Base-by-base conservation (phyloP, 2,329 filamentous ascomycete species). In the Periconia macrospinosa region DNA sequence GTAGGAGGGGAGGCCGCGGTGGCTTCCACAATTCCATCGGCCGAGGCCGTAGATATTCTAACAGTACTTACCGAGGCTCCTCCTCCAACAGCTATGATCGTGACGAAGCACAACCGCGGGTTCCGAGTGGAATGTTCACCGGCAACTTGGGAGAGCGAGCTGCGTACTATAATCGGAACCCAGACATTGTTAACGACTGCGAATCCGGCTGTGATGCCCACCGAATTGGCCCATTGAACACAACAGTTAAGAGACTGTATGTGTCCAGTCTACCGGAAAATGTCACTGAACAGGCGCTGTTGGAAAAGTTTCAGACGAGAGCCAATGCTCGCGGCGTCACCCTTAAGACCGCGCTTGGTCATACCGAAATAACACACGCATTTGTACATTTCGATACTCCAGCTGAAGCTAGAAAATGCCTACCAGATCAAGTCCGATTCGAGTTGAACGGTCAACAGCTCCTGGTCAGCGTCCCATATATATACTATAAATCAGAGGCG, bases 151-250 rank as follows among this genome's bases (percentile, higher is more conserved):
- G 14, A 48, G 50, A 8, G 17, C 48, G 14, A 47, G 49, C 13
- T 47, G 47, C 30, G 23, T 44, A 37, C 53, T 55, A 11, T 50
- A 54, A 17, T 27, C 30, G 20, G 27, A 17, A 13, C 13, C 18
- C 41, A 42, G 30, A 40, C 47, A 60, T 67, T 10, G 62, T 53
- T 30, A 48, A 59, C 9, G 63, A 73, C 37, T 30, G 30, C 10
- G 44, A 57, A 9, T 47, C 42, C 47, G 69, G 69, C 6, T 73
- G 70, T 27, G 44, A 56, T 42, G 46, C 64, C 17, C 49, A 55
- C 6, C 72, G 64, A 62, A 73, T 74, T 40, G 70, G 68, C 2
- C 65, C 66, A 6, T 53, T 61, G 6, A 71, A 70, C 42, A 40
- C 58, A 14, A 58, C 46, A 10, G 69, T 73, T 15, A 64, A 45